phyloP scores from a whole-genome alignment of 2,329 filamentous ascomycete species.

The Trichoderma sp. region DNA sequence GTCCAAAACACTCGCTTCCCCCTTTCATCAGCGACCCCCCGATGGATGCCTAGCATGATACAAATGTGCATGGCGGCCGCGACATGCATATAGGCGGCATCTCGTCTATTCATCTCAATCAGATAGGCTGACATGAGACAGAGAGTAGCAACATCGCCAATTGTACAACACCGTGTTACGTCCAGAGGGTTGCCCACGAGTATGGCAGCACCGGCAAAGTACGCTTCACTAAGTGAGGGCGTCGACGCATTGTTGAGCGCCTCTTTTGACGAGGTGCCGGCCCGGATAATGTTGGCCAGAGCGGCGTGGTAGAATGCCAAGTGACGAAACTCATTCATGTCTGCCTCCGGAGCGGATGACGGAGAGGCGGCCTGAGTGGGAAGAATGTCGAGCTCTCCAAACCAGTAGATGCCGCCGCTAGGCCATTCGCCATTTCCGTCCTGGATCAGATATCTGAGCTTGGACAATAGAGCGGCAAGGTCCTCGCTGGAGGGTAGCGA shows the following conservation, averaged over 20 bases:
- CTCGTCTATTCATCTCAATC: slow-evolving; percentile 50
- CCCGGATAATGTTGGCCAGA: slow-evolving; percentile 44
- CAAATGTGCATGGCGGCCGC: slow-evolving; percentile 50
- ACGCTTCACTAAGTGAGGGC: slow-evolving; percentile 43
- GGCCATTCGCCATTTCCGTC: slow-evolving; percentile 45
- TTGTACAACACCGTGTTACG: slow-evolving; percentile 39
- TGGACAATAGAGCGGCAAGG: slow-evolving; percentile 41
- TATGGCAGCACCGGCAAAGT: slow-evolving; percentile 45
- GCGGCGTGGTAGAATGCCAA: slow-evolving; percentile 49
- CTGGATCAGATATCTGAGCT: slow-evolving; percentile 48
- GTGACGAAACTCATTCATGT: slow-evolving; percentile 36
- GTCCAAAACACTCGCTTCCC: slow-evolving; percentile 55
- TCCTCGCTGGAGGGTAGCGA: slow-evolving; percentile 41
- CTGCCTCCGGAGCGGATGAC: slow-evolving; percentile 26
- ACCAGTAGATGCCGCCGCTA: slow-evolving; percentile 52
- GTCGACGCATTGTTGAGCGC: slow-evolving; percentile 18
- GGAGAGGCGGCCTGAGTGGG: slow-evolving; percentile 30
- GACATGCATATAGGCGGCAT: slow-evolving; percentile 51
- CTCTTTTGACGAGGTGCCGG: slow-evolving; percentile 27
- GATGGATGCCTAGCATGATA: slow-evolving; percentile 51
- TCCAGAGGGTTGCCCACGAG: slow-evolving; percentile 52
- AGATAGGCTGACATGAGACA: slow-evolving; percentile 52
- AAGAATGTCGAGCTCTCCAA: slow-evolving; percentile 42
- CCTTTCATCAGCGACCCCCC: slow-evolving; percentile 45
- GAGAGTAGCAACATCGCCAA: slow-evolving; percentile 47